Evolutionary conservation across 2,329 filamentous ascomycete species (phyloP).

Genomic region (Tolypocladium amazonense): DNA sequence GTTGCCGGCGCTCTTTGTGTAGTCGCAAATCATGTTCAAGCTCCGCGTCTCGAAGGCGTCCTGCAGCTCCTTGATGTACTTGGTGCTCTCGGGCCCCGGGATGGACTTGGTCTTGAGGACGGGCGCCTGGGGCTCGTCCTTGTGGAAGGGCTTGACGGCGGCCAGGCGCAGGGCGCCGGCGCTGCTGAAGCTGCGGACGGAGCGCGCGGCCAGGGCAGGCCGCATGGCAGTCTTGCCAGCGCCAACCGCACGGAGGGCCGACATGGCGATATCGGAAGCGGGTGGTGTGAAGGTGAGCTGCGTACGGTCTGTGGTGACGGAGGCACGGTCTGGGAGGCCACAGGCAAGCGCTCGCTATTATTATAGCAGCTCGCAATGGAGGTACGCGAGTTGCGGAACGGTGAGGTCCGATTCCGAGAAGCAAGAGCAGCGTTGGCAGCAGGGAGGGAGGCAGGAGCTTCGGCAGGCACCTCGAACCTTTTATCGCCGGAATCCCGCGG

Average conservation of each 20-base stretch:
- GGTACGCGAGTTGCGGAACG: background rate
- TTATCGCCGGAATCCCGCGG: background rate
- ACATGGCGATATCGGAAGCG: constrained; percentile 1
- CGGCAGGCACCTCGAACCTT: background rate
- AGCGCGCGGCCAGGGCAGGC: background rate
- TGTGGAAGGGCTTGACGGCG: constrained; percentile 28
- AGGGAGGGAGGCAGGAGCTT: background rate
- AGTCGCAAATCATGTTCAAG: constrained; percentile 74
- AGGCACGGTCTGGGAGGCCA: background rate
- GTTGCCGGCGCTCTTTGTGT: constrained; percentile 66
- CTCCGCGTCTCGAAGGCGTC: constrained; percentile 78
- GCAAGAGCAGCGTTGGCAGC: background rate
- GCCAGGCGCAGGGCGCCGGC: constrained; percentile 12
- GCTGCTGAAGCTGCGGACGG: constrained; percentile 4
- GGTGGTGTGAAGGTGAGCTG: background rate
- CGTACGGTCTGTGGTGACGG: background rate
- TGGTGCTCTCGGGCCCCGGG: constrained; percentile 65
- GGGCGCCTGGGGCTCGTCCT: constrained; percentile 41
- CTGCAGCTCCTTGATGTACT: constrained; percentile 58
- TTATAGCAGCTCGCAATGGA: background rate
- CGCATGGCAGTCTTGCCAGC: constrained; percentile 2
- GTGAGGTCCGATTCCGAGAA: background rate
- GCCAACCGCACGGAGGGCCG: constrained; percentile 7
- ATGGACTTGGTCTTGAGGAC: constrained; percentile 46
- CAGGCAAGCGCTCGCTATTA: background rate